phyloP scores from a whole-genome alignment of 2,329 filamentous ascomycete species.

The Penicillium sp. region DNA sequence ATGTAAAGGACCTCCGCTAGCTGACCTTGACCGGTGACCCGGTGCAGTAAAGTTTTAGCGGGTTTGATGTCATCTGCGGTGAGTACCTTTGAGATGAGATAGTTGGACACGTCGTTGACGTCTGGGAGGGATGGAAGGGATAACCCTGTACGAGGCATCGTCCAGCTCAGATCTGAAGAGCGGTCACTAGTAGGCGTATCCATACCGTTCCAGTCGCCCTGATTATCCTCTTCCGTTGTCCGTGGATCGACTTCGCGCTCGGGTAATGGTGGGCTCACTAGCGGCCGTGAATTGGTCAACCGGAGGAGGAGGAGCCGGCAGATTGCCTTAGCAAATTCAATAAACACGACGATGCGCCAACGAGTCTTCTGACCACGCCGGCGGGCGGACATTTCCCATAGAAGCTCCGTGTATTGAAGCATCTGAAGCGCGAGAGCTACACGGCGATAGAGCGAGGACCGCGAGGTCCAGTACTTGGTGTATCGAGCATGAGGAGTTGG shows the following conservation, averaged over 20 bases:
- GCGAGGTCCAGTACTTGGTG: constrained; percentile 63
- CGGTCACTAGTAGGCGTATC: constrained; percentile 45
- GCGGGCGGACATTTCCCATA: constrained; percentile 98
- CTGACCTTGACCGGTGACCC: constrained; percentile 69
- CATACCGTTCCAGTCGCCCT: constrained; percentile 49
- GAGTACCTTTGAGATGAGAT: constrained; percentile 84
- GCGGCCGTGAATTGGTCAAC: constrained; percentile 77
- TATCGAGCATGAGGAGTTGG: constrained; percentile 63
- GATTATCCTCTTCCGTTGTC: constrained; percentile 47
- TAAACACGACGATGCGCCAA: constrained; percentile 82
- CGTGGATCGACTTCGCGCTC: constrained; percentile 78
- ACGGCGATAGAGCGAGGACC: constrained; percentile 71
- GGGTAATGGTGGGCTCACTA: constrained; percentile 81
- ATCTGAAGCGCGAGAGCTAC: constrained; percentile 82
- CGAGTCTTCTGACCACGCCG: constrained; percentile 74
- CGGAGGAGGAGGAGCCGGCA: constrained; percentile 79
- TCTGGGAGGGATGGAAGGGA: constrained; percentile 81
- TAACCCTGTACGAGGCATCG: constrained; percentile 91
- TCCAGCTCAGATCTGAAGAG: constrained; percentile 62
- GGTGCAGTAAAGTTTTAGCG: constrained; percentile 80
- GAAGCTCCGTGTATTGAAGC: constrained; percentile 88
- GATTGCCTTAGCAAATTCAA: constrained; percentile 84
- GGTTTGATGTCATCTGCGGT: constrained; percentile 97
- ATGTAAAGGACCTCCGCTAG: constrained; percentile 91
- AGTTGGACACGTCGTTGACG: constrained; percentile 78